Evolutionary conservation across 2,329 filamentous ascomycete species (phyloP).

Genomic region (Talaromyces amestolkiae): DNA sequence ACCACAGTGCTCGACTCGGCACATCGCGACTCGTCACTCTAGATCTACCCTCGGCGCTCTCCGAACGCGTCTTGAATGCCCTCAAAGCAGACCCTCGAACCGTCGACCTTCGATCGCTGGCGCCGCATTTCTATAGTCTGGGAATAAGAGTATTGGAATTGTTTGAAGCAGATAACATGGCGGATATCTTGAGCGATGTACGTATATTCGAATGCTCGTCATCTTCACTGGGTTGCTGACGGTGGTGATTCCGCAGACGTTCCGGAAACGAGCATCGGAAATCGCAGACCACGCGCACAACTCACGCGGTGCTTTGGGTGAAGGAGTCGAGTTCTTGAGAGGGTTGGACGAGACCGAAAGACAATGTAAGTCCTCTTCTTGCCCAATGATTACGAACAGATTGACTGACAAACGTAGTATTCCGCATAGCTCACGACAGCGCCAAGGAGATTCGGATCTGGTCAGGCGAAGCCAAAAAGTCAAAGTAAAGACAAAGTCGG

Average conservation of each 20-base stretch:
- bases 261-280: constrained; percentile 74
- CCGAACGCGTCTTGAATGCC: constrained; percentile 78
- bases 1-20: constrained; percentile 41
- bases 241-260: constrained; percentile 55
- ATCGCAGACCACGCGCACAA: constrained; percentile 89
- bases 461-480: constrained; percentile 61
- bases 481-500: constrained; percentile 23
- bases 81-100: constrained; percentile 85
- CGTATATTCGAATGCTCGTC: constrained; percentile 15
- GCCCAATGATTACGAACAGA: background rate
- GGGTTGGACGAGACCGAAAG: constrained; percentile 90
- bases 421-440: constrained; percentile 71
- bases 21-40: constrained; percentile 67
- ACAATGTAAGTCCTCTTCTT: constrained; percentile 47
- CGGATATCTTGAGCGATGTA: constrained; percentile 63
- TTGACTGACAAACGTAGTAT: constrained; percentile 48
- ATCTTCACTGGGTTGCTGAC: background rate
- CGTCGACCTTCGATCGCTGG: constrained; percentile 78
- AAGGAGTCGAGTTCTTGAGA: constrained; percentile 75
- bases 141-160: constrained; percentile 83
- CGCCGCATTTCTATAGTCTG: constrained; percentile 83
- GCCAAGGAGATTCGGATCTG: constrained; percentile 68
- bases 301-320: constrained; percentile 65
- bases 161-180: constrained; percentile 82
- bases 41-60: constrained; percentile 75